These are phyloP conservation scores for Pleurotus tuoliensis DNA, from an alignment of 768 basidiomycete species.

Conservation along the genomic window DNA sequence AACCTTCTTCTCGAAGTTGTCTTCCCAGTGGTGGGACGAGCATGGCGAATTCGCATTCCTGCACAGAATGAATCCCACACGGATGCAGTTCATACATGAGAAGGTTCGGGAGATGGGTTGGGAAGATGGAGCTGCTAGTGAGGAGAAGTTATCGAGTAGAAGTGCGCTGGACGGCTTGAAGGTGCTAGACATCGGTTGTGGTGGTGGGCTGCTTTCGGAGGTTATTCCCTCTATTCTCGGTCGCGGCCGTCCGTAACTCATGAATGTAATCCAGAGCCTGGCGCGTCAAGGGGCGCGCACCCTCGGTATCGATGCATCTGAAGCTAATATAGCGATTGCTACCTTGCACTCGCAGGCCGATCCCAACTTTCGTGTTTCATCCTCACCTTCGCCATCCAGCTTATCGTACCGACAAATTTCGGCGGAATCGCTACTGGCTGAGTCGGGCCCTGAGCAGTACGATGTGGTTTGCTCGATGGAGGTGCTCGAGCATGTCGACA, in stretches of 20 bases:
- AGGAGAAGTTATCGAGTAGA: slow-evolving; percentile 20
- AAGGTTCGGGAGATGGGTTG: slow-evolving; percentile 63
- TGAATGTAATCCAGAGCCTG: slow-evolving; percentile 53
- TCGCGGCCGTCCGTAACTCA: background rate
- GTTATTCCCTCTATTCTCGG: slow-evolving; percentile 33
- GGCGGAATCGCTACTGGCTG: slow-evolving; percentile 69
- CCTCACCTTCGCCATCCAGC: background rate
- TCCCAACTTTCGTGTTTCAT: slow-evolving; percentile 45
- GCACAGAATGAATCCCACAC: slow-evolving; percentile 92
- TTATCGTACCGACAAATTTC: slow-evolving; percentile 70
- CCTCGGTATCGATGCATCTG: slow-evolving; percentile 88
- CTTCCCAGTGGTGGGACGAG: slow-evolving; percentile 96
- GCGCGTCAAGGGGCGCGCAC: slow-evolving; percentile 87
- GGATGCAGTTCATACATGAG: slow-evolving; percentile 78
- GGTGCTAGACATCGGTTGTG: slow-evolving; percentile 91
- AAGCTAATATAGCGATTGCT: slow-evolving; percentile 83
- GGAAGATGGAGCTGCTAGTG: slow-evolving; percentile 40
- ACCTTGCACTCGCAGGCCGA: slow-evolving; percentile 78
- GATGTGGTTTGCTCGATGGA: slow-evolving; percentile 98
- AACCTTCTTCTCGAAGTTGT: slow-evolving; percentile 83
- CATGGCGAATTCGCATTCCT: slow-evolving; percentile 83
- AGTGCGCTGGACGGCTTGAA: slow-evolving; percentile 58
- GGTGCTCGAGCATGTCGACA: slow-evolving; percentile 95
- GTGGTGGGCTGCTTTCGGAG: slow-evolving; percentile 91
- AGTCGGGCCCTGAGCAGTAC: slow-evolving; percentile 50